These are phyloP conservation scores for Wickerhamomyces ciferrii DNA, from an alignment of 805 yeast genomes.

Conservation along the genomic window DNA sequence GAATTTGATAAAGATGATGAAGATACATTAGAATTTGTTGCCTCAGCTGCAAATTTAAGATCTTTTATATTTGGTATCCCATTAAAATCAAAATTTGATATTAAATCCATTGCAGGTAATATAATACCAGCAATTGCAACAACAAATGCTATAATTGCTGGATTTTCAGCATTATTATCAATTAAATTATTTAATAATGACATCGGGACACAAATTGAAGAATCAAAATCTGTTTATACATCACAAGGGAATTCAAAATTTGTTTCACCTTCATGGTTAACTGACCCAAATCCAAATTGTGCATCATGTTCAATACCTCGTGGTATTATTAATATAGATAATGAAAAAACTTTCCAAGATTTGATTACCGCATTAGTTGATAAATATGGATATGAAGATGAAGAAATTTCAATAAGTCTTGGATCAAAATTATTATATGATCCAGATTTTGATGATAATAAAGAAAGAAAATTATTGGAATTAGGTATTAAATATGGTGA, in stretches of 20 bases:
- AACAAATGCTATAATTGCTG: conserved; percentile 93
- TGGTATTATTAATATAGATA: conserved; percentile 38
- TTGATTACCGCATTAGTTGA: conserved; percentile 44
- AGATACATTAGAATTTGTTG: conserved; percentile 85
- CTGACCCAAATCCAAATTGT: conserved; percentile 66
- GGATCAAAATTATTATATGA: conserved; percentile 67
- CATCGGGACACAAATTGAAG: conserved; percentile 23
- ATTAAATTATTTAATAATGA: conserved; percentile 41
- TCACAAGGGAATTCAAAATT: conserved; percentile 54
- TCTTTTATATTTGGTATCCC: conserved; percentile 68
- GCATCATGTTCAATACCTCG: conserved; percentile 56
- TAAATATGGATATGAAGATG: conserved; percentile 46
- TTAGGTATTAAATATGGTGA: conserved; percentile 58
- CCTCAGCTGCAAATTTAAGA: conserved; percentile 77
- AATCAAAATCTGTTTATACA: conserved; percentile 46
- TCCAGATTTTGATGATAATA: conserved; percentile 81
- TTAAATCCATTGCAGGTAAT: conserved; percentile 94
- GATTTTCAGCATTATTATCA: conserved; percentile 75
- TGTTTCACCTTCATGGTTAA: conserved; percentile 57
- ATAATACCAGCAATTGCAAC: conserved; percentile 99
- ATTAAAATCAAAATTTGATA: conserved; percentile 71
- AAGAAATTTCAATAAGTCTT: conserved; percentile 50
- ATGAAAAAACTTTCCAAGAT: conserved; percentile 36
- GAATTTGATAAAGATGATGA: conserved; percentile 94
- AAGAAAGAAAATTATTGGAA: conserved; percentile 38